Evolutionary conservation across 1,284 basidiomycete species (phyloP).

Genomic region (Lentinus polychrous): DNA sequence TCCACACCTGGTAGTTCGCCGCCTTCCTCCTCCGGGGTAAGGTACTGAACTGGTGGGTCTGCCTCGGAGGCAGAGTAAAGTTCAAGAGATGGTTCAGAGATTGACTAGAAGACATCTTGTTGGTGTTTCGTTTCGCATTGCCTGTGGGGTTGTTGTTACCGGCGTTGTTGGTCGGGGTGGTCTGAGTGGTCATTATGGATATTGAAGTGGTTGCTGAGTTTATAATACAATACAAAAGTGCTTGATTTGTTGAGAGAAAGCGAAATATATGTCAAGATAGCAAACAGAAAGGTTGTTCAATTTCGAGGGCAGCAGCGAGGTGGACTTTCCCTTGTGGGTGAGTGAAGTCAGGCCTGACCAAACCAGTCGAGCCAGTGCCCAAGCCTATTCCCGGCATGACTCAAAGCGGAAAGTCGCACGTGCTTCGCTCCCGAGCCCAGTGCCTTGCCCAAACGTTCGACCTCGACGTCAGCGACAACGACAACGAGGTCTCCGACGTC

Average conservation of each 20-base stretch:
- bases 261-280: no score
- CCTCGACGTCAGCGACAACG: slow-evolving; percentile 5
- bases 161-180: slow-evolving; percentile 23
- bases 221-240: slow-evolving; percentile 12
- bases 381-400: slow-evolving; percentile 18
- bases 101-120: slow-evolving; percentile 60
- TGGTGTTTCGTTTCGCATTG: background rate
- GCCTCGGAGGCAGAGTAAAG: slow-evolving; percentile 77
- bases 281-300: no score
- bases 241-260: background rate
- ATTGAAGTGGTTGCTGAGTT: slow-evolving; percentile 18
- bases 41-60: slow-evolving; percentile 46
- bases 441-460: background rate
- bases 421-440: slow-evolving; percentile 19
- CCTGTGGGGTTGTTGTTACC: slow-evolving; percentile 41
- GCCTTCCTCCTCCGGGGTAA: slow-evolving; percentile 68
- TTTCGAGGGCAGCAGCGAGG: slow-evolving; percentile 3
- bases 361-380: slow-evolving; percentile 1
- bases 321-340: slow-evolving; percentile 20
- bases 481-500: background rate
- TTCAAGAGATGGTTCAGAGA: slow-evolving; percentile 75
- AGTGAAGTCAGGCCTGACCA: slow-evolving; percentile 13
- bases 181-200: slow-evolving; percentile 24
- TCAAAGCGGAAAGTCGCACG: slow-evolving; percentile 22
- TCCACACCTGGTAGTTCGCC: slow-evolving; percentile 62